phyloP scores from a whole-genome alignment of 768 basidiomycete species.

The Suillus fuscotomentosus region DNA sequence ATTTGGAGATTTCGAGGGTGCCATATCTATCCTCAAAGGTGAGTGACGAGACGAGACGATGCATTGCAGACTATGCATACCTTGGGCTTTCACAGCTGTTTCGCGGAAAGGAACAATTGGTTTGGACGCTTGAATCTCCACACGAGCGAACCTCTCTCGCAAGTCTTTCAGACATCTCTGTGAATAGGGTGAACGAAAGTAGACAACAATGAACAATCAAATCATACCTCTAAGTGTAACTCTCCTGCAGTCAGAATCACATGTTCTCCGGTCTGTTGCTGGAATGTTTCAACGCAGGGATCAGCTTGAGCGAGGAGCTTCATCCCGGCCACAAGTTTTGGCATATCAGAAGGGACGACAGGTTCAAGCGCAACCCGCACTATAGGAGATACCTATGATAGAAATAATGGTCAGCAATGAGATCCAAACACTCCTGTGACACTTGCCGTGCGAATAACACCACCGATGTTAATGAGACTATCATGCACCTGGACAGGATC shows the following conservation, averaged over 20 bases:
- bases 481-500: constrained; percentile 37
- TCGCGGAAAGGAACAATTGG: constrained; percentile 98
- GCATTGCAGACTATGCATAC: constrained; percentile 35
- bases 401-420: neutral
- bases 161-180: constrained; percentile 96
- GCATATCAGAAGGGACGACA: constrained; percentile 77
- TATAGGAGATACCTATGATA: constrained; percentile 74
- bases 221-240: constrained; percentile 84
- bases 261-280: constrained; percentile 96
- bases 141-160: constrained; percentile 90
- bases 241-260: constrained; percentile 97
- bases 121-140: constrained; percentile 91
- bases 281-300: constrained; percentile 96
- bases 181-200: neutral
- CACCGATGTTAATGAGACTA: constrained; percentile 79
- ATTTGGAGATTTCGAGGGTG: constrained; percentile 70
- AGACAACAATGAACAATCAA: neutral
- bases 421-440: neutral
- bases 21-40: constrained; percentile 65
- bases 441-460: constrained; percentile 43
- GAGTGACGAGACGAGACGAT: constrained; percentile 5
- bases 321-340: constrained; percentile 82
- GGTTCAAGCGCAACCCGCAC: constrained; percentile 96
- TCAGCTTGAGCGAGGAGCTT: constrained; percentile 91
- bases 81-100: constrained; percentile 79